Conservation (phyloP, 2,329 filamentous ascomycete species). For the Aspergillus fumigatiaffinis region DNA sequence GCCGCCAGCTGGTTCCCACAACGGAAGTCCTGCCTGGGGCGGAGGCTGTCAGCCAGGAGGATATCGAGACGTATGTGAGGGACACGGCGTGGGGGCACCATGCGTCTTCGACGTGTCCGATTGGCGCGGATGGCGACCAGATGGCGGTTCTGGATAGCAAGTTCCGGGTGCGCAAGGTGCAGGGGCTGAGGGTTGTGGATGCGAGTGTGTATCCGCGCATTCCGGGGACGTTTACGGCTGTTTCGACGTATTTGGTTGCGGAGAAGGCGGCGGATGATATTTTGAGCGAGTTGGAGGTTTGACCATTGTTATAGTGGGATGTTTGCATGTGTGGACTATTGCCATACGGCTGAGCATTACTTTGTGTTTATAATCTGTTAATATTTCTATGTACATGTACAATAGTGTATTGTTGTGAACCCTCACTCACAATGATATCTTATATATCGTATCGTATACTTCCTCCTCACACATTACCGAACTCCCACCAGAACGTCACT, state of each 20-base stretch:
- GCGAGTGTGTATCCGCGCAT: conserved; percentile 56
- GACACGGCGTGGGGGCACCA: conserved; percentile 57
- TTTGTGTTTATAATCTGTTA: background rate
- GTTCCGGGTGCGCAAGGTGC: conserved; percentile 55
- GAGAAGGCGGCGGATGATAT: conserved; percentile 63
- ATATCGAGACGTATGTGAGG: conserved; percentile 47
- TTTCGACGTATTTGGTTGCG: conserved; percentile 53
- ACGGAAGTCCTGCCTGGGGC: conserved; percentile 42
- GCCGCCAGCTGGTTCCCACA: conserved; percentile 39
- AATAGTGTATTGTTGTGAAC: background rate
- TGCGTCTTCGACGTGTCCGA: conserved; percentile 52
- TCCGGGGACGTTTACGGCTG: conserved; percentile 51
- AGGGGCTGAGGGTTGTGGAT: conserved; percentile 59
- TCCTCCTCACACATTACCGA: background rate
- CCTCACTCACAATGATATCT: background rate
- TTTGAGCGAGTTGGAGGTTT: conserved; percentile 12
- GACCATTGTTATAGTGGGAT: background rate
- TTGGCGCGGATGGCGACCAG: conserved; percentile 52
- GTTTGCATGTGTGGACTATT: background rate
- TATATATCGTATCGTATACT: background rate
- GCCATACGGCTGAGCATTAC: background rate
- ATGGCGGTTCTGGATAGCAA: conserved; percentile 54
- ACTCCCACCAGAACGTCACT: background rate
- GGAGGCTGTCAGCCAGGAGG: conserved; percentile 39
- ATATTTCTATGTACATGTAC: background rate